Evolutionary conservation across 1,139 yeast species (phyloP), one percentile per base, ranked within the genome.

Genomic region (Yamadazyma dendronema): DNA sequence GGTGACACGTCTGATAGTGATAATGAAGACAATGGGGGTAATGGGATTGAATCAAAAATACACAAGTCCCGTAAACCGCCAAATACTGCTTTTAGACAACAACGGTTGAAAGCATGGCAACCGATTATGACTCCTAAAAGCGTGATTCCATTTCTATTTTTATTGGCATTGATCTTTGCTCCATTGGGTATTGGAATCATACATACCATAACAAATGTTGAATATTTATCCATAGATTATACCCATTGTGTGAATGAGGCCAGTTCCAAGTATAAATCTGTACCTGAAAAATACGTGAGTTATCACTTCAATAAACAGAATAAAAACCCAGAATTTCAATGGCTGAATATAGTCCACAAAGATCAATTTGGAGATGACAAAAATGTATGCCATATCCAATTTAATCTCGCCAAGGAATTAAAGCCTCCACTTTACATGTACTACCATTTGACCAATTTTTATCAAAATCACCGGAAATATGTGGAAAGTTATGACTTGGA

Each of bases 61-160:
- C 64, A 62, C 31, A 79, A 76, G 48, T 77, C 83, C 3, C 64
- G 86, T 44, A 79, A 81, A 52, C 89, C 85, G 10, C 83, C 81
- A 52, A 85, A 84, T 55, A 84, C 92, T 3, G 92, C 92, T 2
- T 84, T 84, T 53, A 74, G 90, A 52, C 94, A 62, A 40, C 88
- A 81, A 51, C 62, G 88, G 56, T 62, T 81, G 49, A 82, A 83
- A 54, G 84, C 92, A 41, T 84, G 92, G 92, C 92, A 84, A 59
- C 92, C 92, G 0, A 81, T 84, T 33, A 68, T 84, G 39, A 81
- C 89, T 1, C 90, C 92, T 3, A 80, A 77, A 47, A 74, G 84
- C n/a, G 89, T 84, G 37, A 68, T 84, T 17, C 92, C 92, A 3
- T 61, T 84, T 22, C 61, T 84, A 28, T 63, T 83, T 15, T 44